Conservation (phyloP, 176 grass and related monocot species). For the Panicum miliaceum region DNA sequence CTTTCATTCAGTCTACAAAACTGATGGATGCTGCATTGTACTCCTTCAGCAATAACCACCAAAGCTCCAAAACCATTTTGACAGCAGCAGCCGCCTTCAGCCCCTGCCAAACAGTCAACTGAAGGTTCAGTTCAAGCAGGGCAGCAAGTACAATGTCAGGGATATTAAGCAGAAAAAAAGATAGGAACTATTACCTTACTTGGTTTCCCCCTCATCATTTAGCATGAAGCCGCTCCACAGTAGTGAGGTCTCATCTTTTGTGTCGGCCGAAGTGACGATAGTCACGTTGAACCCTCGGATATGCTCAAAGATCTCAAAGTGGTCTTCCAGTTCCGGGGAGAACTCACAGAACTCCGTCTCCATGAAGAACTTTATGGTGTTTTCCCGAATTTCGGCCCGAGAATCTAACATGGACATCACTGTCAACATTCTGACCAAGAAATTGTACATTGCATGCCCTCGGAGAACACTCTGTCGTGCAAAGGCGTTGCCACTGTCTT, state of each 20-base stretch:
- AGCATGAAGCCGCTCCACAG: slow-evolving; percentile 34
- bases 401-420: slow-evolving; percentile 59
- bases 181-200: background rate
- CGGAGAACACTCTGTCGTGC: slow-evolving; percentile 36
- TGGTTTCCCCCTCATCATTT: slow-evolving; percentile 28
- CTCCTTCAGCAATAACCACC: background rate
- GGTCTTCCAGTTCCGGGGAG: slow-evolving; percentile 48
- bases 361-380: slow-evolving; percentile 57
- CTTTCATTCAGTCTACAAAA: background rate
- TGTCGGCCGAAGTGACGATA: slow-evolving; percentile 36
- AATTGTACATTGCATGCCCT: slow-evolving; percentile 49
- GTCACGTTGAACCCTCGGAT: slow-evolving; percentile 56
- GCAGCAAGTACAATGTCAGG: background rate
- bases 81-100: background rate
- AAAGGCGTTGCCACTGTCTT: background rate
- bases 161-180: background rate
- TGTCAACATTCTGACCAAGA: slow-evolving; percentile 45
- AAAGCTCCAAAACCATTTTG: background rate
- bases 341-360: slow-evolving; percentile 58
- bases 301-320: slow-evolving; percentile 58
- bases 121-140: slow-evolving; percentile 6
- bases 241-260: slow-evolving; percentile 45
- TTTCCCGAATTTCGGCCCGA: slow-evolving; percentile 32
- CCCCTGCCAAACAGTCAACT: background rate
- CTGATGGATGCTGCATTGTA: background rate